Evolutionary conservation across 257 asterid genomes (phyloP).

Genomic region (Catharanthus roseus): DNA sequence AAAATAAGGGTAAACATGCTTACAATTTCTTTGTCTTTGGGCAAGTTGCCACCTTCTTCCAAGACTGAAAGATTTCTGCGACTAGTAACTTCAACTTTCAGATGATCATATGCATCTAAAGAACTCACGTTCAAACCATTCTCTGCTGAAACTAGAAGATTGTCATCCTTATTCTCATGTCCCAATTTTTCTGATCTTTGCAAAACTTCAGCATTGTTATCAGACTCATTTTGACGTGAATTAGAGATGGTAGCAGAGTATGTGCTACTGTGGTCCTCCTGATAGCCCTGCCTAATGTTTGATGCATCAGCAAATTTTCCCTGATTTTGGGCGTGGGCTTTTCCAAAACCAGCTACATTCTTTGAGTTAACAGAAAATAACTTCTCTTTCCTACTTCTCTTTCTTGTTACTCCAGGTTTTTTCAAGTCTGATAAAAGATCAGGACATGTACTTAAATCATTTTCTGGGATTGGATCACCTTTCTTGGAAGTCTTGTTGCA

Average conservation of each 20-base stretch:
- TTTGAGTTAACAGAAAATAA: constrained; percentile 24
- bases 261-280: neutral
- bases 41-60: constrained; percentile 27
- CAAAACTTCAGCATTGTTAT: constrained; percentile 20
- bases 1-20: constrained; percentile 28
- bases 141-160: constrained; percentile 22
- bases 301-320: constrained; percentile 24
- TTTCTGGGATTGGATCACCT: constrained; percentile 24
- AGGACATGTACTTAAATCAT: constrained; percentile 30
- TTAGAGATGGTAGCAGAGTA: constrained; percentile 19
- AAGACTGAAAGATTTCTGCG: constrained; percentile 16
- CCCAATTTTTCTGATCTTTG: constrained; percentile 28
- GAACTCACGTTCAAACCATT: constrained; percentile 30
- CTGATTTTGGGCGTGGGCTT: constrained; percentile 25
- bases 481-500: constrained; percentile 32
- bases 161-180: constrained; percentile 27
- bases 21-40: constrained; percentile 48
- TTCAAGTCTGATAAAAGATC: constrained; percentile 29
- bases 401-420: constrained; percentile 43
- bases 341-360: constrained; percentile 21
- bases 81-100: constrained; percentile 23
- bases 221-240: constrained; percentile 19
- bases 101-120: constrained; percentile 30
- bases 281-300: constrained; percentile 15
- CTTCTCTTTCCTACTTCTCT: constrained; percentile 51